These are phyloP conservation scores for Talaromyces sp. DNA, from an alignment of 2,329 filamentous ascomycete species.

Conservation along the genomic window DNA sequence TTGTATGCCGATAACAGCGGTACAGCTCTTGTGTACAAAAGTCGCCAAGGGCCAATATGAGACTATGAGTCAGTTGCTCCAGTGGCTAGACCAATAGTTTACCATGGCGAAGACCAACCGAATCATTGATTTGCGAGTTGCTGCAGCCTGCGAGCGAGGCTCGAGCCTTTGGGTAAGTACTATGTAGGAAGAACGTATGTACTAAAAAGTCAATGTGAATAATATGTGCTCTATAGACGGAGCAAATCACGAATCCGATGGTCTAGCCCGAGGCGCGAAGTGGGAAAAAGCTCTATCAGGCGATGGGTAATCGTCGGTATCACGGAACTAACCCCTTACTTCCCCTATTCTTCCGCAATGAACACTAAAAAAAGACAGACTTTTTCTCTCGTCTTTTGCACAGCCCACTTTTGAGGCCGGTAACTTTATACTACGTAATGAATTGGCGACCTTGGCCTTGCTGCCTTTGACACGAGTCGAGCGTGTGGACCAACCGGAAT, in stretches of 20 bases:
- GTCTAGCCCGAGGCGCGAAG: background rate
- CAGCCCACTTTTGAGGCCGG: background rate
- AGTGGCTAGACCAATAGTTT: background rate
- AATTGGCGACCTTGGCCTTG: background rate
- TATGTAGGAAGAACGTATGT: too few species aligned
- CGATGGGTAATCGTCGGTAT: background rate
- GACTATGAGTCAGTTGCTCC: background rate
- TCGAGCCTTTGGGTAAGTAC: background rate
- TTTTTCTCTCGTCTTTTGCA: background rate
- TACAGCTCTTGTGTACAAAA: background rate
- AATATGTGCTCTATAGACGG: background rate
- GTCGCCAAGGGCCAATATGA: background rate
- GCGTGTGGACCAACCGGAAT: background rate
- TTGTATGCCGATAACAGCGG: background rate
- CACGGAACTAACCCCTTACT: constrained; percentile 1
- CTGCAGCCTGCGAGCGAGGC: background rate
- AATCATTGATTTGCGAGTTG: background rate
- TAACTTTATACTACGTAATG: too few species aligned
- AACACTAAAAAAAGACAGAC: background rate
- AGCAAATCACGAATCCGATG: background rate
- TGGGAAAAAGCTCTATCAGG: background rate
- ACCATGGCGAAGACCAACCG: background rate
- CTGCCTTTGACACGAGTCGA: background rate
- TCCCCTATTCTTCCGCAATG: background rate
- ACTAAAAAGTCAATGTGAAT: background rate